phyloP scores from a whole-genome alignment of 352 stramenopile species.

The Lagenidium giganteum region DNA sequence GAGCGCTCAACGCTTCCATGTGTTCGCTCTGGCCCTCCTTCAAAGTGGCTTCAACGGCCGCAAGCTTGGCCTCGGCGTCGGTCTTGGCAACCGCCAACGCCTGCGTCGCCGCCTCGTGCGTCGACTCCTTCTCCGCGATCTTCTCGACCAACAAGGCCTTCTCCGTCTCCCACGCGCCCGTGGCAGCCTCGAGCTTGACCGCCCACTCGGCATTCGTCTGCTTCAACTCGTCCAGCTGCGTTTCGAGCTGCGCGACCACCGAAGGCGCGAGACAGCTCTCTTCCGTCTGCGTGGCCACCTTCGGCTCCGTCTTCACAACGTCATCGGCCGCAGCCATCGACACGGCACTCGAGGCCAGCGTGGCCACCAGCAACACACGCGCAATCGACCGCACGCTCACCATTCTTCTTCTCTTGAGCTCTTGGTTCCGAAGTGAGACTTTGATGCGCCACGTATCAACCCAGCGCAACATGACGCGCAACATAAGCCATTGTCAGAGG shows the following conservation, averaged over 20 bases:
- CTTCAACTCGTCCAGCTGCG: slow-evolving; percentile 38
- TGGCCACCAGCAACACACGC: slow-evolving; percentile 29
- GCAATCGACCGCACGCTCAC: slow-evolving; percentile 34
- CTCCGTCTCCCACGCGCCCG: slow-evolving; percentile 24
- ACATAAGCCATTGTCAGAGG: not conserved
- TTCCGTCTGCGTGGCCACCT: slow-evolving; percentile 1
- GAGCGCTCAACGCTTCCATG: slow-evolving; percentile 15
- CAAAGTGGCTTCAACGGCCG: slow-evolving; percentile 1
- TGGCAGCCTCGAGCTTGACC: slow-evolving; percentile 30
- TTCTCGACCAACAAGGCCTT: slow-evolving; percentile 19
- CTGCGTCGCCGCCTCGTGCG: slow-evolving; percentile 16
- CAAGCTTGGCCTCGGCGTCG: slow-evolving; percentile 10
- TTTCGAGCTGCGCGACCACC: slow-evolving; percentile 33
- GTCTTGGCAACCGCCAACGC: slow-evolving; percentile 11
- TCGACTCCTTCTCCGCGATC: slow-evolving; percentile 21
- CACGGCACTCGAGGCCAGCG: slow-evolving; percentile 20
- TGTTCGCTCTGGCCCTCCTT: slow-evolving; percentile 3
- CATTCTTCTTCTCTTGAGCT: slow-evolving; percentile 6
- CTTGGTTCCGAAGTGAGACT: slow-evolving; percentile 8
- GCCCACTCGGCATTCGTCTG: slow-evolving; percentile 29
- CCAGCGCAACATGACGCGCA: slow-evolving; percentile 6
- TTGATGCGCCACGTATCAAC: slow-evolving; percentile 22
- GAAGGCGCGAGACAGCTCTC: slow-evolving; percentile 27
- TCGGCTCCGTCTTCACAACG: slow-evolving; percentile 17
- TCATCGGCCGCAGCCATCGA: slow-evolving; percentile 7